phyloP scores from a whole-genome alignment of 2,329 filamentous ascomycete species.

The Cordyceps farinosa region DNA sequence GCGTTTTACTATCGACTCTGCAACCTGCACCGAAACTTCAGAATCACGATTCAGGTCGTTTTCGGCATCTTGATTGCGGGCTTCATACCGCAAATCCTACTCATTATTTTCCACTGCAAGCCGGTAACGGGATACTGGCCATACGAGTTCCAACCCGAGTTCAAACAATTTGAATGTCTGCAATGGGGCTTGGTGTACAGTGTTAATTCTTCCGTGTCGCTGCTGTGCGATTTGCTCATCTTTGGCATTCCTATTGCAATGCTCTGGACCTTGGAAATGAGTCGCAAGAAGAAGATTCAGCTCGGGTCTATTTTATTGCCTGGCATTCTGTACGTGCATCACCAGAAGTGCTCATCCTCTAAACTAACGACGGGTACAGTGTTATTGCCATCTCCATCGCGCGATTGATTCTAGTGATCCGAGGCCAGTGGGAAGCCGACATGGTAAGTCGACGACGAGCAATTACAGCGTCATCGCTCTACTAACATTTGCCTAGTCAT shows the following conservation, averaged over 20 bases:
- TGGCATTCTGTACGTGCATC: slow-evolving; percentile 41
- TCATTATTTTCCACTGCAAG: slow-evolving; percentile 49
- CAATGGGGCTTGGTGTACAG: slow-evolving; percentile 50
- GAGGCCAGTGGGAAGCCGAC: slow-evolving; percentile 45
- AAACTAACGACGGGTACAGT: slow-evolving; percentile 27
- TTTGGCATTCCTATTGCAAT: slow-evolving; percentile 49
- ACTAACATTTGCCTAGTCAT: slow-evolving; percentile 32
- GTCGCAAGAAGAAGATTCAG: slow-evolving; percentile 42
- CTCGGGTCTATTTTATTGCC: slow-evolving; percentile 46
- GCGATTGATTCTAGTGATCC: slow-evolving; percentile 45
- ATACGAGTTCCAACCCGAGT: slow-evolving; percentile 44
- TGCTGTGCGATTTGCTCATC: slow-evolving; percentile 47
- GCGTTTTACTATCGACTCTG: slow-evolving; percentile 49
- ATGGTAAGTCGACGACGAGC: slow-evolving; percentile 19
- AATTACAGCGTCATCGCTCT: too few relatives aligned
- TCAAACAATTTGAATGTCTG: slow-evolving; percentile 41
- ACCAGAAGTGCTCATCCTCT: too few relatives aligned
- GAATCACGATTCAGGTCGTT: slow-evolving; percentile 33
- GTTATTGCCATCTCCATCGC: slow-evolving; percentile 47
- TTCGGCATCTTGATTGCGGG: slow-evolving; percentile 38
- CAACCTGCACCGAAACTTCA: slow-evolving; percentile 34
- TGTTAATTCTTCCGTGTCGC: slow-evolving; percentile 46
- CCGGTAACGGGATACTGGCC: slow-evolving; percentile 51
- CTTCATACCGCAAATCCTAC: slow-evolving; percentile 45
- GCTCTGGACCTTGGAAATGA: slow-evolving; percentile 43